Conservation (phyloP, 371 early-diverging fungal genomes). For the Apophysomyces ossiformis region DNA sequence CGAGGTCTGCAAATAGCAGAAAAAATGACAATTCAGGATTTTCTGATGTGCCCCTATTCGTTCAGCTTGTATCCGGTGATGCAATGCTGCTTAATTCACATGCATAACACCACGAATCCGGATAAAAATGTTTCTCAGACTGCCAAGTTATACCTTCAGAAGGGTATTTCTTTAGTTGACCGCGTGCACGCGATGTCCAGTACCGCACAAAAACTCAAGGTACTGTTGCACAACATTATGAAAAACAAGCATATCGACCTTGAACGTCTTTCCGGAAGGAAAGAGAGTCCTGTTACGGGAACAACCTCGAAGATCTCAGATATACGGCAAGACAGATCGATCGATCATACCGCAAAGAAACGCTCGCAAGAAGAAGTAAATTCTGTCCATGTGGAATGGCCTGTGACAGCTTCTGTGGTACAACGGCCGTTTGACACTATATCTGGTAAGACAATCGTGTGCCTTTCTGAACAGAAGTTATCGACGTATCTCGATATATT, state of each 20-base stretch:
- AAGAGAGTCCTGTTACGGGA: not conserved
- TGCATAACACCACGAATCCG: constrained; percentile 47
- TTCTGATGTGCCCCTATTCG: constrained; percentile 49
- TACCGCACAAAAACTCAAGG: constrained; percentile 37
- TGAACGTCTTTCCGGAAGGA: not conserved
- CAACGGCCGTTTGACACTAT: no score
- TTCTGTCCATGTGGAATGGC: no score
- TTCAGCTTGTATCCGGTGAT: constrained; percentile 51
- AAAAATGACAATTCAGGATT: constrained; percentile 40
- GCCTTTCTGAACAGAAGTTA: not conserved
- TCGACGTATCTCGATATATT: not conserved
- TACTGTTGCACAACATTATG: constrained; percentile 39
- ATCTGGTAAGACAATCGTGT: no score
- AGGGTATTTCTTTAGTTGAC: constrained; percentile 37
- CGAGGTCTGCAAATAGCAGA: constrained; percentile 46
- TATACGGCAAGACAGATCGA: not conserved
- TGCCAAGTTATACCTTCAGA: constrained; percentile 41
- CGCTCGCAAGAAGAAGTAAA: no score
- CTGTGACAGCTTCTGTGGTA: no score
- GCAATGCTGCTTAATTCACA: constrained; percentile 50
- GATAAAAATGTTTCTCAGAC: constrained; percentile 36
- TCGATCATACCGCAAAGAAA: no score
- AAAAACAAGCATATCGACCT: constrained; percentile 45
- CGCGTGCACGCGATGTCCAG: constrained; percentile 37
- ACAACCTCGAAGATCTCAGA: not conserved